Conservation (phyloP, 306 rosid species). For the Clitoria ternatea region DNA sequence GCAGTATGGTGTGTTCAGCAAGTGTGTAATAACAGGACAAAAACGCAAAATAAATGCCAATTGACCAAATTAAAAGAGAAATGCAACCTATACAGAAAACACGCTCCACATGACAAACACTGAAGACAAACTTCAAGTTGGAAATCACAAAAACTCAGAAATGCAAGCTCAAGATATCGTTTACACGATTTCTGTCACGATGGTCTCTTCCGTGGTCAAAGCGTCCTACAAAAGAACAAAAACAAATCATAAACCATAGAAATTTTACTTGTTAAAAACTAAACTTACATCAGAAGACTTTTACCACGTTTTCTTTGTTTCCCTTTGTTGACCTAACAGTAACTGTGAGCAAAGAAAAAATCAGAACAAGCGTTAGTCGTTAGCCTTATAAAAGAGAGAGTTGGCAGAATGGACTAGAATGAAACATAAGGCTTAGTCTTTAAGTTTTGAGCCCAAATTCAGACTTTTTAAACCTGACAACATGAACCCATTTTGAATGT, state of each 20-base stretch:
- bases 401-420: no score
- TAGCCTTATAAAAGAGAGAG: no score
- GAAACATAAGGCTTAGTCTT: no score
- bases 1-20: constrained; percentile 15
- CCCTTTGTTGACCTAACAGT: constrained; percentile 28
- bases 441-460: no score
- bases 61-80: constrained; percentile 17
- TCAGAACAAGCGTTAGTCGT: neutral
- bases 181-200: constrained; percentile 26
- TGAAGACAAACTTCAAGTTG: constrained; percentile 32
- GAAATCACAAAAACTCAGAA: constrained; percentile 13
- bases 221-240: constrained; percentile 26
- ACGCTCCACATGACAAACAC: constrained; percentile 32
- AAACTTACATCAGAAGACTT: neutral
- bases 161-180: neutral
- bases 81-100: constrained; percentile 38
- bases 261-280: neutral
- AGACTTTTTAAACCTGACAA: no score
- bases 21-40: constrained; percentile 9
- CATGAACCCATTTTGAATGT: no score
- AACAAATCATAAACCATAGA: neutral
- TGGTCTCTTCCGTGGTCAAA: constrained; percentile 24
- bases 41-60: constrained; percentile 9
- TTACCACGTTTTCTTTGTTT: constrained; percentile 65
- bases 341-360: constrained; percentile 25